A percentile compares a stretch with the other conserved stretches of the same genome.
phyloP scores from a whole-genome alignment of 495 filamentous ascomycete genomes.

The Terfezia boudieri region DNA sequence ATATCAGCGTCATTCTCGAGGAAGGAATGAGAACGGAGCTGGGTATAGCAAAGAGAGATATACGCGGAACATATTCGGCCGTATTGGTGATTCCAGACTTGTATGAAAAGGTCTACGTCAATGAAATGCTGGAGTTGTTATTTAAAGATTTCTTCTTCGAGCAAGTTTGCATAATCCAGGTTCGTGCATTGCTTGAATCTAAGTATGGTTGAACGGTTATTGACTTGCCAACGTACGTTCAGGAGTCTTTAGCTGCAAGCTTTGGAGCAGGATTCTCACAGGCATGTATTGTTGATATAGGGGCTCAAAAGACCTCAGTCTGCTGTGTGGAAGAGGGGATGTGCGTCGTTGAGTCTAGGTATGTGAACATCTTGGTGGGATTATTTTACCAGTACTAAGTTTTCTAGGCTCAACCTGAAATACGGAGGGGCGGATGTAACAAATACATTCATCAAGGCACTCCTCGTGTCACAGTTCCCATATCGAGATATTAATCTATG shows the following conservation, averaged over 20 bases:
- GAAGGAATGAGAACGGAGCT: slow-evolving; percentile 66
- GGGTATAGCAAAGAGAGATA: slow-evolving; percentile 47
- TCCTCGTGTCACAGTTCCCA: slow-evolving; percentile 84
- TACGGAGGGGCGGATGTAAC: slow-evolving; percentile 84
- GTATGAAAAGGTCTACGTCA: slow-evolving; percentile 82
- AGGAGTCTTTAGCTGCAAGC: slow-evolving; percentile 71
- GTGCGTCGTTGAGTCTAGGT: slow-evolving; percentile 67
- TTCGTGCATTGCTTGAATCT: not conserved
- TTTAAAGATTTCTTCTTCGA: slow-evolving; percentile 74
- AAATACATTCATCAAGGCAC: slow-evolving; percentile 86
- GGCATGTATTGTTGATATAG: slow-evolving; percentile 87
- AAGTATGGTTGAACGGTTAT: not conserved
- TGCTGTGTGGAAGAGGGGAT: slow-evolving; percentile 95
- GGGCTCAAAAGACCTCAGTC: slow-evolving; percentile 93
- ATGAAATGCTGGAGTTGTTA: slow-evolving; percentile 57
- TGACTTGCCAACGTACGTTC: not conserved
- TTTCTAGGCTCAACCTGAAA: slow-evolving; percentile 55
- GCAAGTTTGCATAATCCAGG: slow-evolving; percentile 71
- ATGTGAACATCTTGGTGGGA: not conserved
- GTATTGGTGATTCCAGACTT: slow-evolving; percentile 90
- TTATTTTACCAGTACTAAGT: not conserved
- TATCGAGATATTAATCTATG: slow-evolving; percentile 82
- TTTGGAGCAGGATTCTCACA: slow-evolving; percentile 90
- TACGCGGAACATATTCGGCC: slow-evolving; percentile 78
- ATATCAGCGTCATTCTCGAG: slow-evolving; percentile 69